A percentile compares a stretch with the other conserved stretches of the same genome.
phyloP scores from a whole-genome alignment of 2,329 filamentous ascomycete species.

The Ceratocystis cubensis region DNA sequence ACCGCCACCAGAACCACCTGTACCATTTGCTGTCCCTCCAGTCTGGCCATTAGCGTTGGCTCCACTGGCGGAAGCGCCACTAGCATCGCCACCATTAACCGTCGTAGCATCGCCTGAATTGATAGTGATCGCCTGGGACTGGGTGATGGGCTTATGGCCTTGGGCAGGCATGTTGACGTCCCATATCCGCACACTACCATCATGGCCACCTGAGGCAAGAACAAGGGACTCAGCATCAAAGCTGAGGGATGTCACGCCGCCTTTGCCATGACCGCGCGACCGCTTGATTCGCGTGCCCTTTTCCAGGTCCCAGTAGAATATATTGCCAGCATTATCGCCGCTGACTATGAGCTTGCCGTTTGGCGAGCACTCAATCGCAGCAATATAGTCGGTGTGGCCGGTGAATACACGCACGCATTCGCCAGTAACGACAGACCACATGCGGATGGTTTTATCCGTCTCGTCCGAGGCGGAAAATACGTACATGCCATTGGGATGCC shows the following conservation, averaged over 20 bases:
- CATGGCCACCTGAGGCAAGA: conserved; percentile 78
- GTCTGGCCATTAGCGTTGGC: conserved; percentile 33
- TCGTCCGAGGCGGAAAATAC: conserved; percentile 84
- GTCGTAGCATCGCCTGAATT: conserved; percentile 20
- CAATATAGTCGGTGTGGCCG: conserved; percentile 80
- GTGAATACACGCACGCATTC: conserved; percentile 83
- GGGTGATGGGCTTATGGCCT: conserved; percentile 43
- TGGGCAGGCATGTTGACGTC: conserved; percentile 66
- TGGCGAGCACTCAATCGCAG: conserved; percentile 69
- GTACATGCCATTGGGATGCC: conserved; percentile 90
- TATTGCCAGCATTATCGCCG: conserved; percentile 76
- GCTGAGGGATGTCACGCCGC: conserved; percentile 82
- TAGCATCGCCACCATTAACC: conserved; percentile 10
- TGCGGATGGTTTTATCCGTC: conserved; percentile 77
- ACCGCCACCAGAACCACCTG: conserved; percentile 23
- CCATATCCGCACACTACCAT: conserved; percentile 89
- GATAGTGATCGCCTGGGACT: conserved; percentile 27
- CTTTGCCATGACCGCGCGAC: conserved; percentile 85
- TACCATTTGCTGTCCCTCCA: conserved; percentile 22
- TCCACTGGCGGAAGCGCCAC: conserved; percentile 30
- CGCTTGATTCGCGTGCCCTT: conserved; percentile 78
- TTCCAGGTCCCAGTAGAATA: conserved; percentile 88
- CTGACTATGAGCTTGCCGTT: conserved; percentile 86
- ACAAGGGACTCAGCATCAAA: conserved; percentile 90
- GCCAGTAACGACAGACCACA: conserved; percentile 90